Percentiles rank a stretch among this genome's conserved stretches.
These are phyloP conservation scores for Aspergillus puulaauensis DNA, from an alignment of 2,329 filamentous ascomycete genomes.

Conservation along the genomic window DNA sequence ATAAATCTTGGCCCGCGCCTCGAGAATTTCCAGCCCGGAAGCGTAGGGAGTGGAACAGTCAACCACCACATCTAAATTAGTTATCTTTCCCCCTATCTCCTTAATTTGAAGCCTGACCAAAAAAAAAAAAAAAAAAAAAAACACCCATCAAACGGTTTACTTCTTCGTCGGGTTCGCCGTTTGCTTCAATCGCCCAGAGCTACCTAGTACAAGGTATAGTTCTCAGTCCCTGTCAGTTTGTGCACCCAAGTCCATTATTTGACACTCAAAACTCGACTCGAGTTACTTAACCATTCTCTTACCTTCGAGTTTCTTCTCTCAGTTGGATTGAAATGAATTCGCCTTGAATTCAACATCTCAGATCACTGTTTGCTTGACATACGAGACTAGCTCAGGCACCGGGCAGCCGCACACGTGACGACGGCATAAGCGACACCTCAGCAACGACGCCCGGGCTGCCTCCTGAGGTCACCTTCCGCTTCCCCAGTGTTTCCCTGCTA, in stretches of 20 bases:
- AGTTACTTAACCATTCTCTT: neutral
- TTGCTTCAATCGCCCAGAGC: neutral
- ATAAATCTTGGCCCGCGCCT: neutral
- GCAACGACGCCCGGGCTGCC: slow-evolving; percentile 36
- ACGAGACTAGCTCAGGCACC: slow-evolving; percentile 11
- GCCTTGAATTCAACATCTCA: neutral
- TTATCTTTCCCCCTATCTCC: too few species aligned
- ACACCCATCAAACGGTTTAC: too few species aligned
- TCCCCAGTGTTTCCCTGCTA: slow-evolving; percentile 26
- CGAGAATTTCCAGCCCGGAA: too few species aligned
- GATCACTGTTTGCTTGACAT: slow-evolving; percentile 3
- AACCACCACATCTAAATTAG: too few species aligned
- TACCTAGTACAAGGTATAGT: neutral
- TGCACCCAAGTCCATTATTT: neutral
- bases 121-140: too few species aligned
- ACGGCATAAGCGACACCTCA: slow-evolving; percentile 41
- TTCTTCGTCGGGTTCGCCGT: neutral
- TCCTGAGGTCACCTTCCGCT: slow-evolving; percentile 43
- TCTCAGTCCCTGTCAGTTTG: neutral
- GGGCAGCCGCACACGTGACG: slow-evolving; percentile 37
- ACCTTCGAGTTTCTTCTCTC: neutral
- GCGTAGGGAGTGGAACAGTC: too few species aligned
- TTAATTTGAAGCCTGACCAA: too few species aligned
- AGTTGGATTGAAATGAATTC: neutral
- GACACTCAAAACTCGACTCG: neutral